Evolutionary conservation across 2,329 filamentous ascomycete genomes (phyloP), one percentile per base, ranked within the genome.

Genomic region (Neofusicoccum sp.): DNA sequence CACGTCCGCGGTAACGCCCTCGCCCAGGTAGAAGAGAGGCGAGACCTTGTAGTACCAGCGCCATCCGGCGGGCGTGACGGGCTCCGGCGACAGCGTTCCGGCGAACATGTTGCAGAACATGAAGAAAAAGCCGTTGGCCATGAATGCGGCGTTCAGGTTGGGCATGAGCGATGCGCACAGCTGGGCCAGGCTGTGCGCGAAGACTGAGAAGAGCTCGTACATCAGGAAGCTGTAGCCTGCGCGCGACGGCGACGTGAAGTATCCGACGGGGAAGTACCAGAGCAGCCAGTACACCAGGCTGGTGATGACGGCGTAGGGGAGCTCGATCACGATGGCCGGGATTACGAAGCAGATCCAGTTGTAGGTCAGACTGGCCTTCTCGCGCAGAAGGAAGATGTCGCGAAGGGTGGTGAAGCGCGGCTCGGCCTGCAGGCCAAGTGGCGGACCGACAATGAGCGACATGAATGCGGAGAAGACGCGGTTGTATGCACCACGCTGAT

Each of bases 261-360:
- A 83, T 1, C 90, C 90, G 52, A 93, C 84, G 0, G 91, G 90
- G 72, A 92, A 96, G 79, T 96, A 96, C 85, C 89, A 93, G 71
- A 81, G 85, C 67, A 91, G 81, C 78, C 83, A 95, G 78, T 91
- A 87, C 64, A 93, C 77, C 9, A 87, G 81, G 1, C 85, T 84
- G 80, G 89, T 87, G 28, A 94, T 73, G 0, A 86, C 82, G 70
- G 93, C 90, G 86, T 89, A 96, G 0, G 91, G 89, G 1, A 96
- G 78, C 74, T 96, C 92, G 59, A 92, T 90, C 34, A 92, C 77
- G 66, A 96, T 89, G 73, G 93, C 89, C 50, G 88, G 85, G 28
- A 92, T 78, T 80, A 94, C 89, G 72, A 95, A 94, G 4, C 89
- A 85, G 73, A 88, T 85, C 91, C 91, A 95, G 62, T 85, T 86